Base-by-base conservation (phyloP, 768 basidiomycete species). In the Panus rudis region DNA sequence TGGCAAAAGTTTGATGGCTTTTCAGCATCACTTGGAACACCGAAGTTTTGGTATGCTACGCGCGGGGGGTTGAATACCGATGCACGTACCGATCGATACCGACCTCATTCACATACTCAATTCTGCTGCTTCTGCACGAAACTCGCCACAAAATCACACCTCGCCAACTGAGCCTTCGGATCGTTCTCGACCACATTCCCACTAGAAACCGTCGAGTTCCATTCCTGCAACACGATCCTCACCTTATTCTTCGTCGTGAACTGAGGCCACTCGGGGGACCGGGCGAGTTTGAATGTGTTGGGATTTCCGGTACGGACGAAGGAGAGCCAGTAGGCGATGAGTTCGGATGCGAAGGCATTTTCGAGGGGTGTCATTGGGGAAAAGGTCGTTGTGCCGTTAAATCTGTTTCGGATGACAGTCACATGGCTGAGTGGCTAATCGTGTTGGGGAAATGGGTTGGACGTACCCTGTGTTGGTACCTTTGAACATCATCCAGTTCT, bases 401-500 rank as follows among this genome's bases (percentile, higher is more conserved):
- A 56, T 17, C 59, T 60, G 37, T 17, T 6, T 12, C 11, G 16
- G 28, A 13, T 16, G 21, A n/a, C n/a, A n/a, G n/a, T n/a, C n/a
- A n/a, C n/a, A n/a, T 5, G 20, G 4, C 14, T 26, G n/a, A 23
- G 37, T 28, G 19, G 28, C 10, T 30, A 16, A 21, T 22, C n/a
- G 25, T 17, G 11, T n/a, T 39, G 24, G 19, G 37, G 39, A 10
- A 11, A 12, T 24, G 37, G 17, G 27, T 8, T 26, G 43, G 4
- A 51, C 65, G 16, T 52, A 79, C 81, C 79, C 79, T 23, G 78
- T 79, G 45, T 73, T 74, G 2, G 67, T 71, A 1, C 81, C 79
- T 17, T 59, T 56, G 62, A 79, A 80, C 78, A 81, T 75, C 76
- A 79, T 79, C 73, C 75, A 80, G 51, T 81, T 79, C 54, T 79